Percentiles rank a stretch among this genome's conserved stretches.
Conservation (phyloP, 2,329 filamentous ascomycete species). For the Xylaria sp. region DNA sequence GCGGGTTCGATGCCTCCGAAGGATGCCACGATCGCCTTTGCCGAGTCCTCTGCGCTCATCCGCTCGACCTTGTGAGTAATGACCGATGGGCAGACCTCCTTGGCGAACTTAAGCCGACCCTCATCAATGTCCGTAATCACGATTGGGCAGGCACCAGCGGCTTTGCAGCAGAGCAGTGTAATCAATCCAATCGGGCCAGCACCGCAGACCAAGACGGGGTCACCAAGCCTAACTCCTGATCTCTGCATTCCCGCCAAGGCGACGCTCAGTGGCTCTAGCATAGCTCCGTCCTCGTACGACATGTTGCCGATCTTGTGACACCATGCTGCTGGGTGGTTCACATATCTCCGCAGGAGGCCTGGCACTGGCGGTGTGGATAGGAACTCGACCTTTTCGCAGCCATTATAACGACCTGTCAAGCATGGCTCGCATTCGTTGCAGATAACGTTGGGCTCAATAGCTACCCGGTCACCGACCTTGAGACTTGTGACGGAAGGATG, state of each 20-base stretch:
- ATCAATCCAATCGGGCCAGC: constrained; percentile 94
- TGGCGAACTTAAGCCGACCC: constrained; percentile 82
- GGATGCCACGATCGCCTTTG: constrained; percentile 68
- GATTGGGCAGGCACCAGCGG: constrained; percentile 87
- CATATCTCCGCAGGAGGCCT: constrained; percentile 86
- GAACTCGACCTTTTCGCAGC: constrained; percentile 85
- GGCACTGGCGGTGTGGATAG: constrained; percentile 88
- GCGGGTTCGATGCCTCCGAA: constrained; percentile 83
- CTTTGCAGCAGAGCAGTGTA: constrained; percentile 80
- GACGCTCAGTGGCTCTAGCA: constrained; percentile 89
- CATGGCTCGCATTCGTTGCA: constrained; percentile 91
- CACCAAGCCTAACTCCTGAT: constrained; percentile 79
- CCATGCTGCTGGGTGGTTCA: constrained; percentile 93
- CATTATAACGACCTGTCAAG: constrained; percentile 92
- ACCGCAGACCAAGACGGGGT: constrained; percentile 87
- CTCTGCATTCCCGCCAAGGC: constrained; percentile 87
- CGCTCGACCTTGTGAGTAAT: constrained; percentile 79
- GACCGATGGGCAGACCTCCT: constrained; percentile 78
- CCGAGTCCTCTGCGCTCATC: constrained; percentile 71
- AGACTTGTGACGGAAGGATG: constrained; percentile 80
- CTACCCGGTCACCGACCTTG: constrained; percentile 86
- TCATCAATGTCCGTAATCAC: constrained; percentile 96
- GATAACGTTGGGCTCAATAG: constrained; percentile 92
- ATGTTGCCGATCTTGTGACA: constrained; percentile 95
- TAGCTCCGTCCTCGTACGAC: constrained; percentile 87